Evolutionary conservation across 768 basidiomycete species (phyloP).

Genomic region (Collybia sordida): DNA sequence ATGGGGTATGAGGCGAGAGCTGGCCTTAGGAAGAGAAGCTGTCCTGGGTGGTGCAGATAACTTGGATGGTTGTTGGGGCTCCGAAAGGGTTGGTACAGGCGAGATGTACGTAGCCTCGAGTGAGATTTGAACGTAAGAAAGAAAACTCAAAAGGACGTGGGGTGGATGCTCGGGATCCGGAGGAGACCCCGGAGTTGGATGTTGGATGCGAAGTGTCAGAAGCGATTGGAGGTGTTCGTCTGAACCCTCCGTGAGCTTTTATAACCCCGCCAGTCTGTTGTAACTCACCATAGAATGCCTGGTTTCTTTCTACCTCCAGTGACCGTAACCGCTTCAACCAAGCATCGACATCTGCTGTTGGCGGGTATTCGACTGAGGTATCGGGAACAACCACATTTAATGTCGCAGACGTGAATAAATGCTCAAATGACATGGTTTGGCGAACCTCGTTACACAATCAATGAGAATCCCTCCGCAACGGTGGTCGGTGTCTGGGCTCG

Average conservation of each 20-base stretch:
- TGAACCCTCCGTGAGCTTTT: slow-evolving; percentile 28
- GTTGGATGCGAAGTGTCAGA: slow-evolving; percentile 55
- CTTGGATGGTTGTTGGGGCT: slow-evolving; percentile 35
- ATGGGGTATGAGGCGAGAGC: slow-evolving; percentile 31
- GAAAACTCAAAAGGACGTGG: slow-evolving; percentile 53
- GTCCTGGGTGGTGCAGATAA: slow-evolving; percentile 55
- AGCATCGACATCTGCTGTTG: slow-evolving; percentile 40
- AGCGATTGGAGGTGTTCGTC: slow-evolving; percentile 58
- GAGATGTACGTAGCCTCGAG: slow-evolving; percentile 83
- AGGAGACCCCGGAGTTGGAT: slow-evolving; percentile 43
- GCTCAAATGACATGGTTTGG: slow-evolving; percentile 49
- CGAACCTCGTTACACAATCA: too few relatives aligned
- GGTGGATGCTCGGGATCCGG: slow-evolving; percentile 39
- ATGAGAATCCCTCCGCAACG: too few relatives aligned
- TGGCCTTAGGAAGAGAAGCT: slow-evolving; percentile 40
- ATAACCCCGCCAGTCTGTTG: slow-evolving; percentile 8
- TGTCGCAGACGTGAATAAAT: slow-evolving; percentile 56
- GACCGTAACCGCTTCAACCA: slow-evolving; percentile 54
- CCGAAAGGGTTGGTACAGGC: slow-evolving; percentile 36
- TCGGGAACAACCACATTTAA: slow-evolving; percentile 68
- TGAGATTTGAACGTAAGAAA: slow-evolving; percentile 72
- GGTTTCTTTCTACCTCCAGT: slow-evolving; percentile 48
- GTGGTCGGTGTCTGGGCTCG: too few relatives aligned
- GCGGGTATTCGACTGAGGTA: slow-evolving; percentile 61
- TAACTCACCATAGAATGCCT: slow-evolving; percentile 74